Percentiles rank a stretch among this genome's conserved stretches.
phyloP scores from a whole-genome alignment of 2,329 filamentous ascomycete genomes.

The Exophiala oligosperma region DNA sequence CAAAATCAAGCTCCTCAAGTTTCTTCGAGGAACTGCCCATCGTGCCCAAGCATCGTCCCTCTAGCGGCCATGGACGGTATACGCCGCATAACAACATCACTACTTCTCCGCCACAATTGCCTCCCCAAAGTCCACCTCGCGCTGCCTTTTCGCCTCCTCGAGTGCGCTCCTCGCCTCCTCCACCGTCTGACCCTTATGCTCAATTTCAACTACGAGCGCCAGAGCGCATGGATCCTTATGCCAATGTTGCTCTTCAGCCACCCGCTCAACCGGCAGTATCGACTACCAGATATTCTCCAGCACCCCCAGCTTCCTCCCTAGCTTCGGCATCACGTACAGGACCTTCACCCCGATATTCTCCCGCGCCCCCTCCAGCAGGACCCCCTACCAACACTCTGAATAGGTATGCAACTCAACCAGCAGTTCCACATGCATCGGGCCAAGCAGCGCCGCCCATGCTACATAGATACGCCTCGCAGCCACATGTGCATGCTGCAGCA shows the following conservation, averaged over 20 bases:
- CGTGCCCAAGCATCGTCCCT: slow-evolving; percentile 60
- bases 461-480: slow-evolving; percentile 44
- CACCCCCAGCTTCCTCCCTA: slow-evolving; percentile 38
- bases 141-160: slow-evolving; percentile 25
- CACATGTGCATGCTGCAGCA: slow-evolving; percentile 32
- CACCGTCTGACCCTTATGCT: slow-evolving; percentile 29
- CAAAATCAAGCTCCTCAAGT: slow-evolving; percentile 38
- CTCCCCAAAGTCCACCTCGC: slow-evolving; percentile 29
- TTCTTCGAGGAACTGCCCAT: slow-evolving; percentile 80
- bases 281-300: slow-evolving; percentile 46
- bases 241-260: slow-evolving; percentile 29
- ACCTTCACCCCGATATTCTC: slow-evolving; percentile 45
- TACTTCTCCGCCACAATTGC: slow-evolving; percentile 25
- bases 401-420: slow-evolving; percentile 30
- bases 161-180: slow-evolving; percentile 33
- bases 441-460: slow-evolving; percentile 31
- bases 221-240: slow-evolving; percentile 36
- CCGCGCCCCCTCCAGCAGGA: slow-evolving; percentile 41
- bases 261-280: slow-evolving; percentile 39
- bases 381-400: slow-evolving; percentile 11
- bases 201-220: slow-evolving; percentile 36
- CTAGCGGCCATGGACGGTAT: slow-evolving; percentile 41
- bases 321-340: slow-evolving; percentile 35
- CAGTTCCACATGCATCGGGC: slow-evolving; percentile 20
- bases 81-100: slow-evolving; percentile 36